Base-by-base conservation (phyloP, 257 asterid species). In the Solanum megistacrolobum region DNA sequence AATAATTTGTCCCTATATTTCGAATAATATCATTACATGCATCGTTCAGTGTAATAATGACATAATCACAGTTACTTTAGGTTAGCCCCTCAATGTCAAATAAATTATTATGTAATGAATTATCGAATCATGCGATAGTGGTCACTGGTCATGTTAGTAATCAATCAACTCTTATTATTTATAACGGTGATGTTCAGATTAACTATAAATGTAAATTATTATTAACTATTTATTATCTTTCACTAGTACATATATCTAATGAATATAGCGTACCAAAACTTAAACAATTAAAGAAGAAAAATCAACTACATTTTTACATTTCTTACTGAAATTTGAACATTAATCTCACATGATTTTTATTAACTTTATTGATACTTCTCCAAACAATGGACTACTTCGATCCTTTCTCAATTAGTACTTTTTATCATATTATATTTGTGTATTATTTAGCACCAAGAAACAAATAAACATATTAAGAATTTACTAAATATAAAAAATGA, bases 111-210 rank as follows among this genome's bases (percentile, higher is more conserved):
- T 16, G 25, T 71, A 71, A 32, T 71, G 5, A 43, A 79, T 25
- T 39, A 78, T 13, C 39, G 3, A 46, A 79, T 43, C 85, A 46
- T 27, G 85, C 27, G 3, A 27, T 43, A n/a, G 7, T 14, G 12
- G 11, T 43, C 27, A 52, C 10, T 6, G 8, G 21, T 20, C n/a
- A 41, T 7, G 21, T 2, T 69, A 69, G 23, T 75, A 36, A 20
- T 38, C 4, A 41, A 78, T 7, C 8, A 39, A 39, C 6, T 3
- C 2, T 36, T 76, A 34, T 32, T 5, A 21, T 75, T 76, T 23
- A n/a, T 12, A 2, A 38, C 1, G 0, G 4, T n/a, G 4, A 0
- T 39, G 0, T 7, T 38, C 13, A n/a, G 1, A 39, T 76, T 3
- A 76, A 38, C 4, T 23, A 12, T 10, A 3, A 2, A 18, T 72